Conservation (phyloP, 495 filamentous ascomycete species). For the Penicillium flavigenum region DNA sequence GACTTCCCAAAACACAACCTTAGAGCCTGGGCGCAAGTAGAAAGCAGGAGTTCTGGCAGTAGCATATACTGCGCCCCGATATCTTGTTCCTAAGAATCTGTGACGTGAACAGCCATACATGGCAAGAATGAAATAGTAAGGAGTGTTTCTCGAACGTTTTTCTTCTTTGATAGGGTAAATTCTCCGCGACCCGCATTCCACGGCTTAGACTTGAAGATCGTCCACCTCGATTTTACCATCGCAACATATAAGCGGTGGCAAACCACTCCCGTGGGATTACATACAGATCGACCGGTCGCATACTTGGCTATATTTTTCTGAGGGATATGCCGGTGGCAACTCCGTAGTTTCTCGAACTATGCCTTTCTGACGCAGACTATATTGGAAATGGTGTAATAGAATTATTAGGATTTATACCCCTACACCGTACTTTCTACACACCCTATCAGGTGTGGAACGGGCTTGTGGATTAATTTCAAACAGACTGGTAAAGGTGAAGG, state of each 20-base stretch:
- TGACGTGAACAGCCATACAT: neutral
- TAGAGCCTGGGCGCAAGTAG: neutral
- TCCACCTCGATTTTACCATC: neutral
- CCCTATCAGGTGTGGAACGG: neutral
- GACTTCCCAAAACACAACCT: neutral
- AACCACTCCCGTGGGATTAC: neutral
- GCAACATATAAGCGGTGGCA: neutral
- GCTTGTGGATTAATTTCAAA: neutral
- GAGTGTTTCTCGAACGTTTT: neutral
- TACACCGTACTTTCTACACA: constrained; percentile 2
- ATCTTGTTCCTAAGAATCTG: neutral
- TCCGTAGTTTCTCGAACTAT: neutral
- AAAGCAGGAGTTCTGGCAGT: neutral
- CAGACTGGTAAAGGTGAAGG: neutral
- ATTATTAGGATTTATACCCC: neutral
- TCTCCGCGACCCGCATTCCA: neutral
- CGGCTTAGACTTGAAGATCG: neutral
- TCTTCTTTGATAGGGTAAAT: neutral
- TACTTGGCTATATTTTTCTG: neutral
- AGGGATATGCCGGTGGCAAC: neutral
- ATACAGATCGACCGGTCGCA: neutral
- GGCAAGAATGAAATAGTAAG: neutral
- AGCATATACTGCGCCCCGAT: neutral
- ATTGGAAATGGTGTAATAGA: neutral
- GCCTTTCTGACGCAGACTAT: neutral